Evolutionary conservation across 768 basidiomycete species (phyloP), one percentile per base, ranked within the genome.

Genomic region (Tulasnella sp.): DNA sequence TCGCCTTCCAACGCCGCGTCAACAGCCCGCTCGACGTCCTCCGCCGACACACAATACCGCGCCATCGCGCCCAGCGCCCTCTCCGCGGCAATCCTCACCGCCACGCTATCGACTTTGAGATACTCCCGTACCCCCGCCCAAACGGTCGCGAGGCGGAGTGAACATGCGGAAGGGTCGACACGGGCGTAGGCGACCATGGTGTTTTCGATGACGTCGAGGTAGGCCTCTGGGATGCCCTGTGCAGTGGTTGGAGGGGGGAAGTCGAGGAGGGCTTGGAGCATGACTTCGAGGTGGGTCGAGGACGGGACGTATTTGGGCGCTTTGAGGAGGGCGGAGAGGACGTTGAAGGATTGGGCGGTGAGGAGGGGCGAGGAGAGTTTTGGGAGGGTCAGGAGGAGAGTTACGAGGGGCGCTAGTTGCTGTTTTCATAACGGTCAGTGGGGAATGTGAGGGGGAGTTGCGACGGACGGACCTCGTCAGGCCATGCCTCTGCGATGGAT

Each of bases 361-460:
- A 99, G 77, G 68, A 92, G 96, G 19, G 86, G 79, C 63, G 88
- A 91, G 36, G 85, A 86, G 6, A 94, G 75, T 56, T 88, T 84
- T 17, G 94, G 91, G 31, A 97, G 79, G 21, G 78, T 73, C 5
- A 97, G 80, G 25, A 98, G 78, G 19, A 80, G 71, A 17, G 77
- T 74, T 19, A 82, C 82, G 49, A 96, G 77, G 4, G 74, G 61
- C 9, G 87, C 78, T 32, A 93, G 75, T 34, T 80, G 75, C 92
- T 97, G 27, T 6, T 3, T 66, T 27, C 31, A 31, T 39, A 6
- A 6, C 0, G 31, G 37, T 7, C 12, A 6, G 54, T 61, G 32
- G 41, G 6, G n/a, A 75, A 31, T 81, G 72, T 17, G 83, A 81
- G 74, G 62, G 74, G 67, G 8, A 74, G 67, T 25, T 85, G 68